phyloP scores from a whole-genome alignment of 176 grass and related monocot genomes.

The Hsuehochloa calcarea region DNA sequence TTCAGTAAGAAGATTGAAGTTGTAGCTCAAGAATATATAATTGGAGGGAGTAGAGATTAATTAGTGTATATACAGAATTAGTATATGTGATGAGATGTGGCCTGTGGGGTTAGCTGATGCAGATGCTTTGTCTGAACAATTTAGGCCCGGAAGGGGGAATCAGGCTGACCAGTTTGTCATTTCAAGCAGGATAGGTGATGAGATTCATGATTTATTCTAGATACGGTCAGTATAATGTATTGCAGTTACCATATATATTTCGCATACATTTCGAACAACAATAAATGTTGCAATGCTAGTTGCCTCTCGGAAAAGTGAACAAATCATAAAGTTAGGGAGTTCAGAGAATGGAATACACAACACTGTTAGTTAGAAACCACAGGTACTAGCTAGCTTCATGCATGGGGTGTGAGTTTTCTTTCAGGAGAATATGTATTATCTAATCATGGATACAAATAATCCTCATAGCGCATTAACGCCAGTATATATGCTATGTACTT shows the following conservation, averaged over 20 bases:
- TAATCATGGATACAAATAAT: background rate
- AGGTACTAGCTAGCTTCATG: background rate
- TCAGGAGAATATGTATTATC: background rate
- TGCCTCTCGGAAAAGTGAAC: background rate
- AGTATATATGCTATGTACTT: background rate
- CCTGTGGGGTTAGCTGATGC: background rate
- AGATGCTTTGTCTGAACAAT: slow-evolving; percentile 17
- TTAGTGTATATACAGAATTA: background rate
- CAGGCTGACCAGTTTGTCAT: background rate
- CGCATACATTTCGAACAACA: background rate
- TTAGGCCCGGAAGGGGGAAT: background rate
- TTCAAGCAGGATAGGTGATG: background rate
- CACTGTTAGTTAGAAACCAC: background rate
- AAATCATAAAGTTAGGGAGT: background rate
- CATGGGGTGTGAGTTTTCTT: background rate
- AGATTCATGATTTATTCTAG: background rate
- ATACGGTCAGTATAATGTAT: background rate
- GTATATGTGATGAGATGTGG: slow-evolving; percentile 5
- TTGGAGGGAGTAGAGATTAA: background rate
- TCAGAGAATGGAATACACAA: background rate
- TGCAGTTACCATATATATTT: background rate
- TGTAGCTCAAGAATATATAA: background rate
- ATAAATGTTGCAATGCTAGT: background rate
- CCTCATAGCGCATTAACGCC: background rate
- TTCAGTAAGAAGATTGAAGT: background rate